Percentiles rank a stretch among this genome's conserved stretches.
Evolutionary conservation across 176 grass and related monocot genomes (phyloP).

Genomic region (barley (Hordeum vulgare)): DNA sequence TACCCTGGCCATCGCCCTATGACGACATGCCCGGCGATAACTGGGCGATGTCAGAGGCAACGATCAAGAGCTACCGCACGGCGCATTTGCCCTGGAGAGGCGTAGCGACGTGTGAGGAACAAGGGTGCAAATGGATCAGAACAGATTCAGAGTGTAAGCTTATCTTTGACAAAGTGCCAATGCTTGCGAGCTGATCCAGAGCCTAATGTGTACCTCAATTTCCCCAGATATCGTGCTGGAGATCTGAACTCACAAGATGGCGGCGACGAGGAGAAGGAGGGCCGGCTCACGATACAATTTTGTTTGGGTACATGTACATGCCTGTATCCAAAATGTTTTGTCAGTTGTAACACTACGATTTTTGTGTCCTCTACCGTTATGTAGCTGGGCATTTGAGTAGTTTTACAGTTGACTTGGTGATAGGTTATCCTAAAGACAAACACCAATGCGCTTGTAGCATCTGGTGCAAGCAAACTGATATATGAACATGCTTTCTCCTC

Average conservation of each 20-base stretch:
- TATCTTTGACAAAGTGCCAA: no score
- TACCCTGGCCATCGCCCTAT: conserved; percentile 32
- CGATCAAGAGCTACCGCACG: conserved; percentile 2
- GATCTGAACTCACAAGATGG: neutral
- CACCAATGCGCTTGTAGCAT: neutral
- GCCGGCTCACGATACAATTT: neutral
- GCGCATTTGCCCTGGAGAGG: conserved; percentile 1
- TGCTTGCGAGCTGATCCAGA: neutral
- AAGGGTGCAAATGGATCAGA: conserved; percentile 63
- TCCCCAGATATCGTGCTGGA: conserved; percentile 53
- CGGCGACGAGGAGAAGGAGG: neutral
- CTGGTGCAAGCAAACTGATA: neutral
- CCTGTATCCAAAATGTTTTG: neutral
- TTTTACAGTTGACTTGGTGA: neutral
- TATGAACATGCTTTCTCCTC: neutral
- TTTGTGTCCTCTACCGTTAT: neutral
- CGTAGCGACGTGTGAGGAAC: neutral
- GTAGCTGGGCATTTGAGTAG: neutral
- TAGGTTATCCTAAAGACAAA: neutral
- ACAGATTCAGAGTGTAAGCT: conserved; percentile 64
- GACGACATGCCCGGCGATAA: conserved; percentile 12
- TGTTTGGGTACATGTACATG: neutral
- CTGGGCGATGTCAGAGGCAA: neutral
- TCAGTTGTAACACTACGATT: neutral
- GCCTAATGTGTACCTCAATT: neutral